Evolutionary conservation across 2,329 filamentous ascomycete species (phyloP).

Genomic region (Pseudogymnoascus sp.): DNA sequence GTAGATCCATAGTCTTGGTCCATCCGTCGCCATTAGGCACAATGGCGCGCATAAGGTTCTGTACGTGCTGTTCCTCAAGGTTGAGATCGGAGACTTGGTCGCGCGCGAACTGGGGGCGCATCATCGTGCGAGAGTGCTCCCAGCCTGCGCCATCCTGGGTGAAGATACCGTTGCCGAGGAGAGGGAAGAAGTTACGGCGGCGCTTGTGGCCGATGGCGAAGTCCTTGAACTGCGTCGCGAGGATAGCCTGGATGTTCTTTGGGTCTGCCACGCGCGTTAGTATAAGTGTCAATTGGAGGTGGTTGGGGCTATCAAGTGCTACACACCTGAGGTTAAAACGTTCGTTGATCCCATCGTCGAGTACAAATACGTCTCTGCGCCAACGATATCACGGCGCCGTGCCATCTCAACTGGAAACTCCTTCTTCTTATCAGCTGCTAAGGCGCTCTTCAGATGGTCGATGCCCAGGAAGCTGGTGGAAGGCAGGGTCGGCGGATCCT

Average conservation of each 20-base stretch:
- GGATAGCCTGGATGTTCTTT: constrained; percentile 48
- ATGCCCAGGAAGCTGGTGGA: constrained; percentile 23
- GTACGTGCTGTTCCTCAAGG: constrained; percentile 63
- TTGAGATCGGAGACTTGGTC: constrained; percentile 59
- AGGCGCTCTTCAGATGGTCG: constrained; percentile 20
- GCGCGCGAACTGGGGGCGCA: constrained; percentile 48
- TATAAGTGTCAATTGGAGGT: constrained; percentile 35
- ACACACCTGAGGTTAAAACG: constrained; percentile 17
- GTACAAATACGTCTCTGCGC: constrained; percentile 24
- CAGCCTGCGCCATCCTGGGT: constrained; percentile 26
- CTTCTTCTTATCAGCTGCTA: constrained; percentile 20
- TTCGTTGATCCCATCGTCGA: constrained; percentile 17
- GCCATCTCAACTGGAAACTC: constrained; percentile 25
- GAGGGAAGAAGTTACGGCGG: constrained; percentile 41
- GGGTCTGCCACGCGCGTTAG: constrained; percentile 16
- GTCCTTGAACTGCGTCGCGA: constrained; percentile 46
- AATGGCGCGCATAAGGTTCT: constrained; percentile 50
- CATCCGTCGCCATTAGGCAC: constrained; percentile 46
- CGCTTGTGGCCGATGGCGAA: constrained; percentile 46
- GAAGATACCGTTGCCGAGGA: constrained; percentile 28
- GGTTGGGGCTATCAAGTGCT: constrained; percentile 25
- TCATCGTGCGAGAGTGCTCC: constrained; percentile 34
- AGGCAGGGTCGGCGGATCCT: constrained; percentile 19
- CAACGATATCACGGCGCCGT: constrained; percentile 28
- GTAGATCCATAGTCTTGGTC: constrained; percentile 48